Conservation (phyloP, 371 early-diverging fungal species). For the Mortierella sp. region DNA sequence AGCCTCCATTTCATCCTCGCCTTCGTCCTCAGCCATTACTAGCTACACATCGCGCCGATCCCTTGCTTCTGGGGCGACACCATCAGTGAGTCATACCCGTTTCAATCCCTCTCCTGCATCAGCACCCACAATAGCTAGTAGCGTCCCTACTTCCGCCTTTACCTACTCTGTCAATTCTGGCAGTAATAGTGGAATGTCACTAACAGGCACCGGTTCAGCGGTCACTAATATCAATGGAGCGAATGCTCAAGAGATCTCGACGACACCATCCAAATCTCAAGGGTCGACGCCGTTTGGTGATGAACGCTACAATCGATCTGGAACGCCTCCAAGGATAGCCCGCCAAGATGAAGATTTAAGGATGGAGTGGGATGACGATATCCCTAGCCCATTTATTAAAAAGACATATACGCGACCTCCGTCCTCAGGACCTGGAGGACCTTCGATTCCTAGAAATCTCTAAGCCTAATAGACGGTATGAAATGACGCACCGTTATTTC, state of each 20-base stretch:
- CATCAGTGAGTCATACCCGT: slow-evolving; percentile 22
- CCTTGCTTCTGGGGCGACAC: slow-evolving; percentile 10
- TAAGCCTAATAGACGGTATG: not conserved
- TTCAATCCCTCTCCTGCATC: slow-evolving; percentile 12
- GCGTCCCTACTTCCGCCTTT: slow-evolving; percentile 3
- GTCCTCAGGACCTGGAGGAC: not conserved
- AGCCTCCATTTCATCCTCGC: slow-evolving; percentile 1
- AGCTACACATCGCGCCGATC: slow-evolving; percentile 16
- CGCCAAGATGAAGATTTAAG: slow-evolving; percentile 13
- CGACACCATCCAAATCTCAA: slow-evolving; percentile 7
- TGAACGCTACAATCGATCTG: not conserved
- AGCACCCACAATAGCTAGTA: not conserved
- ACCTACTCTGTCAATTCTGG: slow-evolving; percentile 8
- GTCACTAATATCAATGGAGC: not conserved
- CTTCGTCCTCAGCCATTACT: slow-evolving; percentile 6
- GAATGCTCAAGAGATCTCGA: not conserved
- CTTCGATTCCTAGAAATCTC: slow-evolving; percentile 8
- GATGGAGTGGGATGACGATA: slow-evolving; percentile 54
- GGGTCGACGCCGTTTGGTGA: not conserved
- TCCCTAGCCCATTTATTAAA: slow-evolving; percentile 50
- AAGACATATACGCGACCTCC: slow-evolving; percentile 25
- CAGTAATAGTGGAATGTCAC: not conserved
- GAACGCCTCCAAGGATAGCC: slow-evolving; percentile 3
- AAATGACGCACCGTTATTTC: not conserved
- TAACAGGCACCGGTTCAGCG: not conserved